Evolutionary conservation across 2,329 filamentous ascomycete species (phyloP).

Genomic region (Orbilia quercus): DNA sequence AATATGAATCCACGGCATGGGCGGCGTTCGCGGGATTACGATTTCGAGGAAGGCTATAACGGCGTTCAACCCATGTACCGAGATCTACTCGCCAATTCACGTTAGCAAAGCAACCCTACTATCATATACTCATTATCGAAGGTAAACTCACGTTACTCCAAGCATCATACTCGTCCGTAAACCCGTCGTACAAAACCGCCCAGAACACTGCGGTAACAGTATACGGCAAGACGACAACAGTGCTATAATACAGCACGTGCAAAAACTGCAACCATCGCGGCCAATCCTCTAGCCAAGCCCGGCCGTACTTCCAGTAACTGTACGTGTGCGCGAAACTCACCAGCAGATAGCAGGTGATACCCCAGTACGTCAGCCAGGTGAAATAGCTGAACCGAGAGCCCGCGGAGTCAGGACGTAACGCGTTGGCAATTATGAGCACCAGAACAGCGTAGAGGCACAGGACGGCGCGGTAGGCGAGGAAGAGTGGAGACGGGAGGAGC

Average conservation of each 20-base stretch:
- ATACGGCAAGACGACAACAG: slow-evolving; percentile 73
- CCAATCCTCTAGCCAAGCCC: slow-evolving; percentile 69
- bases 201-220: slow-evolving; percentile 79
- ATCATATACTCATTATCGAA: too few relatives aligned
- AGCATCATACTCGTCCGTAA: slow-evolving; percentile 66
- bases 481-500: slow-evolving; percentile 74
- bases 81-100: slow-evolving; percentile 65
- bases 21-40: slow-evolving; percentile 73
- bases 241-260: slow-evolving; percentile 74
- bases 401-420: slow-evolving; percentile 69
- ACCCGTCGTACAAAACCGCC: slow-evolving; percentile 70
- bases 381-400: slow-evolving; percentile 80
- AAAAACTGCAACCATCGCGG: slow-evolving; percentile 73
- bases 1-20: slow-evolving; percentile 74
- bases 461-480: slow-evolving; percentile 69
- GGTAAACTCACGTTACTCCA: slow-evolving; percentile 69
- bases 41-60: slow-evolving; percentile 81
- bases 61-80: slow-evolving; percentile 79
- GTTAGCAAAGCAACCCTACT: too few relatives aligned
- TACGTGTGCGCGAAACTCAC: slow-evolving; percentile 71
- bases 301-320: slow-evolving; percentile 69
- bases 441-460: slow-evolving; percentile 74
- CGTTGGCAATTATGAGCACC: slow-evolving; percentile 75
- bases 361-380: slow-evolving; percentile 84
- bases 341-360: slow-evolving; percentile 79